phyloP scores from a whole-genome alignment of 2,329 filamentous ascomycete species.

The Xylariaceae sp. region DNA sequence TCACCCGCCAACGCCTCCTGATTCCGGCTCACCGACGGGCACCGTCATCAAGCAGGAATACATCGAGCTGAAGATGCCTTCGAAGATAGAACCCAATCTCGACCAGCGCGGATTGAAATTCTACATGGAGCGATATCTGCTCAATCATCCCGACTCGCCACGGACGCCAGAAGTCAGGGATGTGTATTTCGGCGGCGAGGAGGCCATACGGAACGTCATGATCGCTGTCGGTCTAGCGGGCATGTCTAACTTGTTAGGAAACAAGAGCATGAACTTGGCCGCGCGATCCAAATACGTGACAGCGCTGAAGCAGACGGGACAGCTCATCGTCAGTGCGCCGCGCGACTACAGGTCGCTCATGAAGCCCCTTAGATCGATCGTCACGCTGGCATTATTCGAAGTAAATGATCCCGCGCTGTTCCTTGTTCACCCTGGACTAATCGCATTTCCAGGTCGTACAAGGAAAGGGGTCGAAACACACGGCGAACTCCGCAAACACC shows the following conservation, averaged over 20 bases:
- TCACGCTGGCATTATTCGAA: constrained; percentile 58
- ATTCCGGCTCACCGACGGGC: neutral
- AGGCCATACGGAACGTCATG: constrained; percentile 44
- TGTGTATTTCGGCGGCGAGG: constrained; percentile 35
- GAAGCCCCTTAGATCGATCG: constrained; percentile 44
- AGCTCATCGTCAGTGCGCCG: constrained; percentile 36
- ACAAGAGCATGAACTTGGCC: constrained; percentile 40
- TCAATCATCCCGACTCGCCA: constrained; percentile 48
- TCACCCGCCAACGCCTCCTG: neutral
- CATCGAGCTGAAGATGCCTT: constrained; percentile 24
- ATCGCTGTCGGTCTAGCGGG: constrained; percentile 54
- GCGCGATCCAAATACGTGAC: constrained; percentile 50
- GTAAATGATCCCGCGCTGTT: constrained; percentile 37
- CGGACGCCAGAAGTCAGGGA: constrained; percentile 36
- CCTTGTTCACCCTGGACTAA: constrained; percentile 14
- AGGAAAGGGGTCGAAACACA: constrained; percentile 43
- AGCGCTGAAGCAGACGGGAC: constrained; percentile 45
- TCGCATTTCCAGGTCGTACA: constrained; percentile 28
- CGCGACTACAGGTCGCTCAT: constrained; percentile 34
- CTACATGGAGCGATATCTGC: constrained; percentile 46
- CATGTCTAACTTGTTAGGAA: constrained; percentile 48
- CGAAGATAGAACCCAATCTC: constrained; percentile 38
- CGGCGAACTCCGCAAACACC: constrained; percentile 47
- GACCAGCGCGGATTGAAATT: constrained; percentile 47
- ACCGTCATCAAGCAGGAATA: constrained; percentile 14